Percentiles rank a stretch among this genome's conserved stretches.
phyloP scores from a whole-genome alignment of 352 stramenopile genomes.

The Globisporangium spiculum region DNA sequence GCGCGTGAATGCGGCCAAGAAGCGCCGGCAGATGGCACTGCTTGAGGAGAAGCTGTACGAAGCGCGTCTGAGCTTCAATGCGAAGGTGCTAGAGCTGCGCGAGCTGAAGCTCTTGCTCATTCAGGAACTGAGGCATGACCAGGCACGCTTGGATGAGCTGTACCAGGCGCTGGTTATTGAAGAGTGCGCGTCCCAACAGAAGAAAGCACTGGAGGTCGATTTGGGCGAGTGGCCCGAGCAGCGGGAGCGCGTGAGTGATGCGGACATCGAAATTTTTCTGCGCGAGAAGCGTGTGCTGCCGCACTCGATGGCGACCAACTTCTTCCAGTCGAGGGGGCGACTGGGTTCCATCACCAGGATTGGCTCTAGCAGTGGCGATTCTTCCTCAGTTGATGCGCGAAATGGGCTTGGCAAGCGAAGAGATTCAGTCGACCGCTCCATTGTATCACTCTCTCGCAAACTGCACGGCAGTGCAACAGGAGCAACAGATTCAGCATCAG shows the following conservation, averaged over 20 bases:
- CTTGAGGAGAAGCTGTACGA: constrained; percentile 82
- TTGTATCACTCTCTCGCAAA: constrained; percentile 29
- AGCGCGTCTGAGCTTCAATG: constrained; percentile 86
- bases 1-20: constrained; percentile 89
- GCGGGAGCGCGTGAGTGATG: constrained; percentile 73
- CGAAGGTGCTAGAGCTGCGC: constrained; percentile 86
- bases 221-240: constrained; percentile 88
- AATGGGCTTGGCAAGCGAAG: neutral
- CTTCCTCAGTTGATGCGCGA: neutral
- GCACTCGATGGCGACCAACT: constrained; percentile 22
- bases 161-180: constrained; percentile 32
- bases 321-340: constrained; percentile 5
- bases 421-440: constrained; percentile 29
- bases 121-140: constrained; percentile 54
- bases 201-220: constrained; percentile 42
- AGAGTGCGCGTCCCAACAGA: constrained; percentile 4
- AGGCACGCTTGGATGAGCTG: constrained; percentile 51
- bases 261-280: constrained; percentile 74
- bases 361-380: neutral
- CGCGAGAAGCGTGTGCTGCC: constrained; percentile 47
- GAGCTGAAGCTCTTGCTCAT: constrained; percentile 88
- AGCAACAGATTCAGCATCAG: neutral
- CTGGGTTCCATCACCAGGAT: constrained; percentile 11
- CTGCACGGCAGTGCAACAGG: constrained; percentile 14
- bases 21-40: constrained; percentile 83